A percentile compares a stretch with the other conserved stretches of the same genome.
These are phyloP conservation scores for Artemisia tridentata DNA, from an alignment of 129 eudicot species.

Conservation along the genomic window DNA sequence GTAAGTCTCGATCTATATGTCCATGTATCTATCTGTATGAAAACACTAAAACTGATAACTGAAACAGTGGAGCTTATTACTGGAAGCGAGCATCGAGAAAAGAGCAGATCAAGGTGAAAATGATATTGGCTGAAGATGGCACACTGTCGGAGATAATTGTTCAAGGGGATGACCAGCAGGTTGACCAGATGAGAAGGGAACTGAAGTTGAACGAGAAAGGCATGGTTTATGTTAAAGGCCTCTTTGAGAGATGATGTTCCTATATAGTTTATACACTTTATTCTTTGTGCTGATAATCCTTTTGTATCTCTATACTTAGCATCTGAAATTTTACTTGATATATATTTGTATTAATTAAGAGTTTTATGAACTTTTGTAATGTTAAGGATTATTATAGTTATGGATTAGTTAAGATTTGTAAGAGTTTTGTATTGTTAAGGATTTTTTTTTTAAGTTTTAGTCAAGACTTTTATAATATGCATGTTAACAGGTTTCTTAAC, in stretches of 20 bases:
- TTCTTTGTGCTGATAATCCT: background rate
- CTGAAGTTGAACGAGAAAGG: conserved; percentile 79
- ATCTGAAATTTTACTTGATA: background rate
- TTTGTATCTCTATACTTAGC: background rate
- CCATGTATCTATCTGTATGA: background rate
- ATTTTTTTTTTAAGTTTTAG: too few relatives aligned
- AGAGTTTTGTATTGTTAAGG: too few relatives aligned
- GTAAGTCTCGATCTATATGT: conserved; percentile 38
- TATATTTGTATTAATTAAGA: too few relatives aligned
- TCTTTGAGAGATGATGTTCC: conserved; percentile 60
- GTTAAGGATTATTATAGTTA: too few relatives aligned
- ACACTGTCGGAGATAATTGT: conserved; percentile 67
- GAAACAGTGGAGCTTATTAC: conserved; percentile 76
- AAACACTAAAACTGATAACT: conserved; percentile 9
- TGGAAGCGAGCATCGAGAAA: conserved; percentile 89
- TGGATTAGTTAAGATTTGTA: too few relatives aligned
- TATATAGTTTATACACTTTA: background rate
- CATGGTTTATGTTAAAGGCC: conserved; percentile 93
- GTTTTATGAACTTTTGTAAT: too few relatives aligned
- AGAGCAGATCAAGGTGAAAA: conserved; percentile 88
- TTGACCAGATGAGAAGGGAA: conserved; percentile 88
- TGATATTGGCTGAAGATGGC: conserved; percentile 78
- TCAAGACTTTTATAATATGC: too few relatives aligned
- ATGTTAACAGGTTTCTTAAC: too few relatives aligned
- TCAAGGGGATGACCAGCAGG: conserved; percentile 94